Percentiles rank a stretch among this genome's conserved stretches.
Evolutionary conservation across 805 yeast species (phyloP).

Genomic region (Barnettozyma siamensis): DNA sequence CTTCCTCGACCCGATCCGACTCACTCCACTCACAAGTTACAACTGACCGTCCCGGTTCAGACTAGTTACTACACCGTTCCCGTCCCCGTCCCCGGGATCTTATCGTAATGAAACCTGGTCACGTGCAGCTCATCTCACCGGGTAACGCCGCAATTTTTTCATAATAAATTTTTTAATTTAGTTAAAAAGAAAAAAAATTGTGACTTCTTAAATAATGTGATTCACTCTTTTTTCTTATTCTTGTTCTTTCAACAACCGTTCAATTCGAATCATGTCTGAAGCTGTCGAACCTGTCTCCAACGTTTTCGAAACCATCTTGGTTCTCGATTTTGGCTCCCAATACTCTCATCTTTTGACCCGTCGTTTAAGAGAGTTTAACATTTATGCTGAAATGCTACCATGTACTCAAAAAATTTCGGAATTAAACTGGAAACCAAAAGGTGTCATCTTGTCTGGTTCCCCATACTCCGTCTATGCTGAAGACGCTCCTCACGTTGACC

Average conservation of each 20-base stretch:
- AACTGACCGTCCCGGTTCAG: no score
- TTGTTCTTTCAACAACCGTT: neutral
- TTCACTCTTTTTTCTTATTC: neutral
- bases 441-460: constrained; percentile 93
- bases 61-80: no score
- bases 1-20: no score
- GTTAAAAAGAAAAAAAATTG: neutral
- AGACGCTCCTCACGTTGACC: constrained; percentile 97
- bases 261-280: constrained; percentile 18
- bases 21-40: no score
- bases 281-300: constrained; percentile 58
- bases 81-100: no score
- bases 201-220: neutral
- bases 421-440: constrained; percentile 90
- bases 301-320: constrained; percentile 94
- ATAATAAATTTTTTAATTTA: neutral
- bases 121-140: constrained; percentile 7
- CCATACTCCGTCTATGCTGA: constrained; percentile 96
- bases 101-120: no score
- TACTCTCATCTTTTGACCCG: constrained; percentile 95
- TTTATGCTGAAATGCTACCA: constrained; percentile 98
- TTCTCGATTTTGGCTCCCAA: constrained; percentile 97
- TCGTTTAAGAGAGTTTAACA: constrained; percentile 95
- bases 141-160: constrained; percentile 2
- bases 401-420: constrained; percentile 97